Evolutionary conservation across 352 stramenopile genomes (phyloP).

Genomic region (Aphanomyces cochlioides): DNA sequence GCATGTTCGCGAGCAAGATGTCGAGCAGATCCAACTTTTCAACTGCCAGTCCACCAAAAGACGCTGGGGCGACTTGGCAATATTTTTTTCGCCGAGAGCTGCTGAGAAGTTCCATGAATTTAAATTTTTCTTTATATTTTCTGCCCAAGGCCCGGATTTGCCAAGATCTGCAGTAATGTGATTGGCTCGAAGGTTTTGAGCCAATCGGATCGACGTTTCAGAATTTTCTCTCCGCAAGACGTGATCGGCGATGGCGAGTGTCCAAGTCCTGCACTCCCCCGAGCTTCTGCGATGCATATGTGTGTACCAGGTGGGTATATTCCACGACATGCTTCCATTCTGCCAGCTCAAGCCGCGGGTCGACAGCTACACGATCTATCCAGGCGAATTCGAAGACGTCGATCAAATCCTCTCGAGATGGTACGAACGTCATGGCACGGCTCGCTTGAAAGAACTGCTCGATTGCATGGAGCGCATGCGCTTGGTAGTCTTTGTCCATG

Average conservation of each 20-base stretch:
- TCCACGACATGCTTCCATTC: constrained; percentile 19
- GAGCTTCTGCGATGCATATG: constrained; percentile 18
- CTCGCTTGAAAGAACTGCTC: background rate
- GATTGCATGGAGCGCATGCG: constrained; percentile 16
- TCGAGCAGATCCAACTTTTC: too few species aligned
- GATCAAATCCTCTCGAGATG: background rate
- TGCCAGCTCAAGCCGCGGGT: constrained; percentile 14
- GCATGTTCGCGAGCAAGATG: too few species aligned
- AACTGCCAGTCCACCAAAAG: too few species aligned
- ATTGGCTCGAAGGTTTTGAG: constrained; percentile 2
- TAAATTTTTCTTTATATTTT: background rate
- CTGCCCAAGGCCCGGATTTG: constrained; percentile 2
- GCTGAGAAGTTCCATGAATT: background rate
- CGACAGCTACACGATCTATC: constrained; percentile 15
- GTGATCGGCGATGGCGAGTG: too few species aligned
- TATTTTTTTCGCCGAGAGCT: background rate
- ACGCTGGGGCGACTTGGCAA: background rate
- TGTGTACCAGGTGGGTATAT: constrained; percentile 10
- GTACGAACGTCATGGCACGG: constrained; percentile 5
- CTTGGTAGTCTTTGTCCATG: constrained; percentile 13
- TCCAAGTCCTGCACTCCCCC: constrained; percentile 9
- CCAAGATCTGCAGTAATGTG: constrained; percentile 6
- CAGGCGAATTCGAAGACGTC: constrained; percentile 12
- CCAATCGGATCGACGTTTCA: background rate
- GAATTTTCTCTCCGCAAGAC: constrained; percentile 10